A percentile compares a stretch with the other conserved stretches of the same genome.
These are phyloP conservation scores for Pogostemon cablin DNA, from an alignment of 257 asterid genomes.

Conservation along the genomic window DNA sequence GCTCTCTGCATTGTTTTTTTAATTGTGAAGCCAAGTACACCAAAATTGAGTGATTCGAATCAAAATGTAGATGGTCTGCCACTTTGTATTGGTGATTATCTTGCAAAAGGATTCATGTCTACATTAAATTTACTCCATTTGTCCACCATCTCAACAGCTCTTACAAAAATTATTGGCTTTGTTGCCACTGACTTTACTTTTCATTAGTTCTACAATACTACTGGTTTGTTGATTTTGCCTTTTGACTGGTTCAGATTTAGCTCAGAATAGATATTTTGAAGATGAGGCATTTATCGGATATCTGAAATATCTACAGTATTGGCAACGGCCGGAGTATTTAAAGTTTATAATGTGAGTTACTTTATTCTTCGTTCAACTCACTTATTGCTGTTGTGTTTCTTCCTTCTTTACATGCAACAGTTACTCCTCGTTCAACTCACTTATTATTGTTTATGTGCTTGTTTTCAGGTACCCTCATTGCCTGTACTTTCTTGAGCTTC, in stretches of 20 bases:
- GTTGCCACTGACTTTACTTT: background rate
- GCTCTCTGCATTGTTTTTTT: background rate
- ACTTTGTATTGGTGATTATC: background rate
- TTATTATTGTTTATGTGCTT: constrained; percentile 3
- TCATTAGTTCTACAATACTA: background rate
- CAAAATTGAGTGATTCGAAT: background rate
- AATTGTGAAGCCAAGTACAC: background rate
- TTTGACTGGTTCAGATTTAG: constrained; percentile 66
- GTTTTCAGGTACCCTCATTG: constrained; percentile 87
- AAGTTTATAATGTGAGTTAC: constrained; percentile 77
- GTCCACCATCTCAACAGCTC: background rate
- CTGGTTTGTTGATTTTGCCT: constrained; percentile 32
- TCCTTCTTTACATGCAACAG: background rate
- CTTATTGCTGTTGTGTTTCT: background rate
- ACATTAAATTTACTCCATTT: background rate
- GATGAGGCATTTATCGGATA: constrained; percentile 93
- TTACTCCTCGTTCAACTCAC: background rate
- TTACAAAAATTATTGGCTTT: background rate
- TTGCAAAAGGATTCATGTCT: background rate
- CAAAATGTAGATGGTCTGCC: background rate
- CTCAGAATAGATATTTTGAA: constrained; percentile 92
- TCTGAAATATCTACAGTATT: constrained; percentile 87
- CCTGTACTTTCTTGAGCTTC: constrained; percentile 89
- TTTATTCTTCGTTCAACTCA: constrained; percentile 2
- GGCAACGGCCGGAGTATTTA: constrained; percentile 90